Conservation (phyloP, 305 asterid species). For the Fraxinus ornus region DNA sequence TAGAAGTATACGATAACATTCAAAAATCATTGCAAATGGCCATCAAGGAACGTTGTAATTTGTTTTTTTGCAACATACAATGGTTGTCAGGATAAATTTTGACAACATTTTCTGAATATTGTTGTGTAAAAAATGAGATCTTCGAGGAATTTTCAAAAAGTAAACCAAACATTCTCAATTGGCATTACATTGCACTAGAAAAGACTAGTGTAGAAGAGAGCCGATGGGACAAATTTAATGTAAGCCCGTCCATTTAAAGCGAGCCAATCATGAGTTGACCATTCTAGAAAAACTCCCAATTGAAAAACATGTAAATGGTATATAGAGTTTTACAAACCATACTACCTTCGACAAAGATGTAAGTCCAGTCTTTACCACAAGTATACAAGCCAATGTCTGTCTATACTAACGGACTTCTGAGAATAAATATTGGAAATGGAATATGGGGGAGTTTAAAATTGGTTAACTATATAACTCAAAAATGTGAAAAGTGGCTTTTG, state of each 20-base stretch:
- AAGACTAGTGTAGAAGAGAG: not conserved
- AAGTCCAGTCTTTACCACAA: not conserved
- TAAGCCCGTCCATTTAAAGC: not conserved
- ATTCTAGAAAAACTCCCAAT: not conserved
- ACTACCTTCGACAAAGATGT: not conserved
- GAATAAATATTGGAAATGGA: not conserved
- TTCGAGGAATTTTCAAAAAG: not conserved
- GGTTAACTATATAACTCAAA: too few species aligned
- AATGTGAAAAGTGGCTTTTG: too few species aligned
- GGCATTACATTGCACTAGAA: not conserved
- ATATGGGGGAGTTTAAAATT: too few species aligned
- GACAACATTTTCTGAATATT: too few species aligned
- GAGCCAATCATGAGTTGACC: not conserved
- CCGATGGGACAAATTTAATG: not conserved
- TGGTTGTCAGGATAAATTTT: too few species aligned
- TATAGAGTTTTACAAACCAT: not conserved
- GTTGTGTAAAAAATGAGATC: not conserved
- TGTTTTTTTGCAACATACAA: too few species aligned
- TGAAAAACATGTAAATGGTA: not conserved
- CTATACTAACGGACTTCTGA: not conserved
- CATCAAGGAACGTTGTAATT: too few species aligned
- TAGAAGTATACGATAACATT: too few species aligned
- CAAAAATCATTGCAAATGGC: too few species aligned
- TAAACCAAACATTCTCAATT: not conserved
- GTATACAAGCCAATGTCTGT: not conserved